These are phyloP conservation scores for Monilinia laxa DNA, from an alignment of 2,329 filamentous ascomycete genomes.

Conservation along the genomic window DNA sequence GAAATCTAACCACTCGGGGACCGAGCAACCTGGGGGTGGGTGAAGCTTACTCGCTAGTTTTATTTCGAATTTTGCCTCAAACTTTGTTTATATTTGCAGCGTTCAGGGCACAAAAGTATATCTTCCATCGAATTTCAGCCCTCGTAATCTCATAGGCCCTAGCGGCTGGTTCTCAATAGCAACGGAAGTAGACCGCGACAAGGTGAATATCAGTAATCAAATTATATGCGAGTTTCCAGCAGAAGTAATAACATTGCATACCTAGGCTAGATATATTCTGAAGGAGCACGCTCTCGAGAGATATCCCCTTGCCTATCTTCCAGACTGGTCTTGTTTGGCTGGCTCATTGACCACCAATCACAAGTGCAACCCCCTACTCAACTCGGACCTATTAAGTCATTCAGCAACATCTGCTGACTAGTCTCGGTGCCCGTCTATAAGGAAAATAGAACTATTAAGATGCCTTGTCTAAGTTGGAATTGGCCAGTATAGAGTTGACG, in stretches of 20 bases:
- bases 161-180: background rate
- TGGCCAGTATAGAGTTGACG: background rate
- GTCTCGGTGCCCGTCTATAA: background rate
- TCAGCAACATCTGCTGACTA: background rate
- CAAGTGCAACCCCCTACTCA: background rate
- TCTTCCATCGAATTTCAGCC: background rate
- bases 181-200: background rate
- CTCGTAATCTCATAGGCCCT: background rate
- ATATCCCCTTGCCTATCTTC: background rate
- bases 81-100: background rate
- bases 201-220: background rate
- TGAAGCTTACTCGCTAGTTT: background rate
- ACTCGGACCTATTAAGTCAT: background rate
- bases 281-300: background rate
- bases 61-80: background rate
- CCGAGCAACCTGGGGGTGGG: background rate
- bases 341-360: background rate
- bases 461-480: background rate
- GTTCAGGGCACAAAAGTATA: background rate
- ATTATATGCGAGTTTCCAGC: background rate
- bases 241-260: background rate
- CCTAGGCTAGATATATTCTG: background rate
- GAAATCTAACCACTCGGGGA: background rate
- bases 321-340: background rate
- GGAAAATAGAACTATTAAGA: background rate